Conservation (phyloP, 2,329 filamentous ascomycete genomes). For the Domatiomyces globalis region DNA sequence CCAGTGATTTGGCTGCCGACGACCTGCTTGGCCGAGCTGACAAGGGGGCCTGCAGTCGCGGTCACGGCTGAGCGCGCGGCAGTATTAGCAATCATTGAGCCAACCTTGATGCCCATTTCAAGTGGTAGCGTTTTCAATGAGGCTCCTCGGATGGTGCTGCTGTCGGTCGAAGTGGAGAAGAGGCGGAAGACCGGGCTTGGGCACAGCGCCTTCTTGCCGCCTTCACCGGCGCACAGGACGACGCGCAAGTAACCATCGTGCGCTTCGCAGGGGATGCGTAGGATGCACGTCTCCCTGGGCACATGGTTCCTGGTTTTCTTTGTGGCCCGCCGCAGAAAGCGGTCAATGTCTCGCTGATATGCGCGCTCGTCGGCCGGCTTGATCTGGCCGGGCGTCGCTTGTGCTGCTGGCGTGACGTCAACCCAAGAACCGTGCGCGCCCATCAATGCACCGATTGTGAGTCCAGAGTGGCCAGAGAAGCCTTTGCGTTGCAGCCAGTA, state of each 20-base stretch:
- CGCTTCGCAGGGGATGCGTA: conserved; percentile 49
- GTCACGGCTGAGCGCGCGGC: conserved; percentile 29
- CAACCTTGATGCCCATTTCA: conserved; percentile 44
- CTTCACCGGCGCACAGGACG: conserved; percentile 42
- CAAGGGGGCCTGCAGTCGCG: conserved; percentile 31
- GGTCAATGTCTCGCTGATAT: conserved; percentile 53
- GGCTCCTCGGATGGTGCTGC: conserved; percentile 49
- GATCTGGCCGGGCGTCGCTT: conserved; percentile 36
- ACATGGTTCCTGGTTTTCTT: conserved; percentile 36
- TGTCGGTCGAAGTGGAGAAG: conserved; percentile 49
- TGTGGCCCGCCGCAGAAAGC: conserved; percentile 44
- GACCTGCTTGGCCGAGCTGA: conserved; percentile 19
- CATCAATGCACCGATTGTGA: conserved; percentile 50
- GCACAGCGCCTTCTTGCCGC: conserved; percentile 43
- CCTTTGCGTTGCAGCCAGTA: conserved; percentile 57
- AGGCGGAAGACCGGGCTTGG: conserved; percentile 54
- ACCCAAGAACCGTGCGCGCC: conserved; percentile 49
- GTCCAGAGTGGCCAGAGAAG: conserved; percentile 53
- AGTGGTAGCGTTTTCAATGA: conserved; percentile 51
- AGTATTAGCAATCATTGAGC: conserved; percentile 28
- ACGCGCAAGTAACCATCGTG: conserved; percentile 56
- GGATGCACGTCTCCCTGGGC: conserved; percentile 48
- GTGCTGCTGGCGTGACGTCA: conserved; percentile 48
- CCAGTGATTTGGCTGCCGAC: conserved; percentile 25
- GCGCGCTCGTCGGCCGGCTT: conserved; percentile 46